Percentiles rank a stretch among this genome's conserved stretches.
Conservation (phyloP, 2,329 filamentous ascomycete genomes). For the Remersonia thermophila region DNA sequence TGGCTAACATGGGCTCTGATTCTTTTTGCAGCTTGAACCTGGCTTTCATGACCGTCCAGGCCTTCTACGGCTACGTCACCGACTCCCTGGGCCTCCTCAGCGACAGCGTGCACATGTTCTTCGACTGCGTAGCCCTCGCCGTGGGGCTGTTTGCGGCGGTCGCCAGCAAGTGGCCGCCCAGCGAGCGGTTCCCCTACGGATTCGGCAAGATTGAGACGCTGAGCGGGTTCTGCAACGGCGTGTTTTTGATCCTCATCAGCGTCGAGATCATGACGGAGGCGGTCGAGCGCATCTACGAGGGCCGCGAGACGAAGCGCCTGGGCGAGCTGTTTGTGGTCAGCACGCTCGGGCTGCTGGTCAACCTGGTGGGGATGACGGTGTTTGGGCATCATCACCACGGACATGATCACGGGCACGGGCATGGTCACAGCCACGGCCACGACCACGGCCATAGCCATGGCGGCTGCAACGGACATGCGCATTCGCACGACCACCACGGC, state of each 20-base stretch:
- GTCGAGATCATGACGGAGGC: constrained; percentile 95
- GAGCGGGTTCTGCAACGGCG: constrained; percentile 90
- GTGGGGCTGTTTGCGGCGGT: constrained; percentile 87
- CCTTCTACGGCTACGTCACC: constrained; percentile 85
- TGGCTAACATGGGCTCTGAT: constrained; percentile 10
- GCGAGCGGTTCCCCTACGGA: constrained; percentile 79
- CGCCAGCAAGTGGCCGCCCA: constrained; percentile 93
- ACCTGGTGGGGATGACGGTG: constrained; percentile 80
- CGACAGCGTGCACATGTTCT: constrained; percentile 99
- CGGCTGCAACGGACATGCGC: constrained; percentile 20
- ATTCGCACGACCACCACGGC: constrained; percentile 12
- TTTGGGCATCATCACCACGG: constrained; percentile 60
- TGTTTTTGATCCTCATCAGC: constrained; percentile 90
- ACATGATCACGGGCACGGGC: constrained; percentile 33
- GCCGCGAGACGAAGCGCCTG: constrained; percentile 70
- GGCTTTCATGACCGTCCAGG: constrained; percentile 85
- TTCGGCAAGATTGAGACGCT: constrained; percentile 95
- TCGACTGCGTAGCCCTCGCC: constrained; percentile 85
- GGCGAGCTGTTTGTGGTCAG: constrained; percentile 84
- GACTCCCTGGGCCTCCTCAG: constrained; percentile 91
- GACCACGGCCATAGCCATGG: constrained; percentile 19
- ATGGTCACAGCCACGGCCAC: constrained; percentile 26
- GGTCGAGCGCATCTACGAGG: constrained; percentile 73
- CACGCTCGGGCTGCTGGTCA: constrained; percentile 73
- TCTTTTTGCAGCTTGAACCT: constrained; percentile 67